Conservation (phyloP, 768 basidiomycete genomes). For the Gloeophyllum trabeum region DNA sequence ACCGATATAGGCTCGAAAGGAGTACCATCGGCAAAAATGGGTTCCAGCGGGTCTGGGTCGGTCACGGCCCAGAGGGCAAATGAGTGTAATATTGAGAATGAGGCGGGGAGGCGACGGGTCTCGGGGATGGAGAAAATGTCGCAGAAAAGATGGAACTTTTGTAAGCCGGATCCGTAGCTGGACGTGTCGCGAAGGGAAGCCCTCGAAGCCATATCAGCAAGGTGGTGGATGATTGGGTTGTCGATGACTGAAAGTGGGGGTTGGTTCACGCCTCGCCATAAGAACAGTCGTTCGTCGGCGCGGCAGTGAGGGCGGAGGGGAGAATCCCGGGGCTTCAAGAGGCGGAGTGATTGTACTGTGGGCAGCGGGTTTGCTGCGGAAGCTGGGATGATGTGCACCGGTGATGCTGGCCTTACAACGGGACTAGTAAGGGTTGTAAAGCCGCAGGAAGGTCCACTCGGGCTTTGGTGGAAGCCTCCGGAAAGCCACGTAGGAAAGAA, state of each 20-base stretch:
- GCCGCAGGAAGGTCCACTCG: neutral
- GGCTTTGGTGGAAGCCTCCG: neutral
- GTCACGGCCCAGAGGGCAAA: slow-evolving; percentile 24
- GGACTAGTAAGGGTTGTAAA: slow-evolving; percentile 6
- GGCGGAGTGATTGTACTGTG: slow-evolving; percentile 4
- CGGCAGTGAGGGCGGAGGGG: slow-evolving; percentile 13
- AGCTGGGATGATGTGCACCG: neutral
- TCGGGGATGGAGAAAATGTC: slow-evolving; percentile 22
- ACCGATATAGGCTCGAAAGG: slow-evolving; percentile 22
- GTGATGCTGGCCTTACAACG: slow-evolving; percentile 6
- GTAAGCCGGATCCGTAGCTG: slow-evolving; percentile 14
- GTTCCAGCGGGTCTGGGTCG: slow-evolving; percentile 12
- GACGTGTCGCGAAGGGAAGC: slow-evolving; percentile 12
- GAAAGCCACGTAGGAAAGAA: neutral
- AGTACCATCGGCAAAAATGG: slow-evolving; percentile 2
- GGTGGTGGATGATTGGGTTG: slow-evolving; percentile 10
- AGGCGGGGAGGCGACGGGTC: slow-evolving; percentile 13
- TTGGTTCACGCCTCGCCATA: slow-evolving; percentile 22
- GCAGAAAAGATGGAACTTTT: slow-evolving; percentile 20
- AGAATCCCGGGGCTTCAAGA: slow-evolving; percentile 10
- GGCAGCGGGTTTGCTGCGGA: neutral
- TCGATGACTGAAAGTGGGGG: slow-evolving; percentile 14
- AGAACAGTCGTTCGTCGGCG: slow-evolving; percentile 14
- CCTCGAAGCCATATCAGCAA: slow-evolving; percentile 10
- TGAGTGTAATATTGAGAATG: slow-evolving; percentile 19